Evolutionary conservation across 352 stramenopile genomes (phyloP).

Genomic region (Phytophthora kernoviae): DNA sequence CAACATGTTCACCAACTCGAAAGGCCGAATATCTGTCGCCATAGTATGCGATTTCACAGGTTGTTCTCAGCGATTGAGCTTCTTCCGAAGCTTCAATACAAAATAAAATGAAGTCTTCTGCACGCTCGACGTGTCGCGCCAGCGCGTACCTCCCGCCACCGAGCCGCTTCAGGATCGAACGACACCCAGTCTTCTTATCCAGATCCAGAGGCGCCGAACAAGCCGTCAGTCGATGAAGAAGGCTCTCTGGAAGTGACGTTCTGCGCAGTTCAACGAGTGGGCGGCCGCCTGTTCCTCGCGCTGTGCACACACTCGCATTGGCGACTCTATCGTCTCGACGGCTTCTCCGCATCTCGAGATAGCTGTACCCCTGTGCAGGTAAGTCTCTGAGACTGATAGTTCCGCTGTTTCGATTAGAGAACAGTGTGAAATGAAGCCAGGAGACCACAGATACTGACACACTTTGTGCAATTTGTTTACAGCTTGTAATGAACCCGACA

Average conservation of each 20-base stretch:
- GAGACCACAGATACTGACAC: constrained; percentile 4
- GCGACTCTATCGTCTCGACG: constrained; percentile 67
- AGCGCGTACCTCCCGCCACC: constrained; percentile 29
- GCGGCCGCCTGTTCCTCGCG: constrained; percentile 50
- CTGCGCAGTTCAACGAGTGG: constrained; percentile 65
- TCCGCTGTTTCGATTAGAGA: too few species aligned
- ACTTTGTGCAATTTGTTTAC: constrained; percentile 5
- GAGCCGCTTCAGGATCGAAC: constrained; percentile 3
- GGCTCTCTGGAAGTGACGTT: constrained; percentile 58
- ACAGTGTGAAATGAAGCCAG: background rate
- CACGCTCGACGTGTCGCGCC: constrained; percentile 24
- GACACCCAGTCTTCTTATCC: background rate
- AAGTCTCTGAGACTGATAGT: constrained; percentile 5
- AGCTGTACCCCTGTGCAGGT: constrained; percentile 57
- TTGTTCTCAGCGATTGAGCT: background rate
- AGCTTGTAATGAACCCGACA: constrained; percentile 53
- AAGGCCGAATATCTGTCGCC: background rate
- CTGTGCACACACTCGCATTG: constrained; percentile 62
- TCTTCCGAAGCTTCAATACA: constrained; percentile 16
- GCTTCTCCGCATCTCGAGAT: constrained; percentile 42
- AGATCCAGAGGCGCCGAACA: constrained; percentile 9
- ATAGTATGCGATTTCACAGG: constrained; percentile 19
- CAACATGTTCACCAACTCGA: too few species aligned
- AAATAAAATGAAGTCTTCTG: constrained; percentile 26
- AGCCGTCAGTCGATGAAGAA: constrained; percentile 13